Evolutionary conservation across 305 asterid genomes (phyloP), one percentile per base, ranked within the genome.

Genomic region (Petunia hybrid): DNA sequence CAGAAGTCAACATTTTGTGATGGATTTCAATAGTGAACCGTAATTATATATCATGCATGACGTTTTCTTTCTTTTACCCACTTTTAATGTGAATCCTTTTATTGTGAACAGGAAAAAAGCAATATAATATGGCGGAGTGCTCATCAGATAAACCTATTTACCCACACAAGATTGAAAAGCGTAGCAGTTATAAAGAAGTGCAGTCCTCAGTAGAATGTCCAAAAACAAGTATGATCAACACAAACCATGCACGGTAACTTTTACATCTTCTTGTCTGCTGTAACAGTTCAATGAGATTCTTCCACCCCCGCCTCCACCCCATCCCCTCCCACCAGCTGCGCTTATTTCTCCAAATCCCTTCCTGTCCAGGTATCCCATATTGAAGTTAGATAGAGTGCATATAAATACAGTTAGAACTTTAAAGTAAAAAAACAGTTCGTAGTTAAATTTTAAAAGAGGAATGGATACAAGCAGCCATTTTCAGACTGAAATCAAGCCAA

Each of bases 231-330:
- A 79, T 46, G 79, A 83, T 84, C 80, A 83, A 82, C 82, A 90
- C 97, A 67, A 85, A 95, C 99, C 99, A 76, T 89, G 97, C 85
- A 90, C 96, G 59, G 88, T 86, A 85, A 95, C 96, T 90, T 91
- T 90, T 71, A 95, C 91, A 77, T 94, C 97, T 90, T 94, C 99
- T 89, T 94, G 97, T 89, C 92, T 95, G 98, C 99, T 95, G 93
- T 94, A 88, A 90, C 99, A 95, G 83, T 91, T 90, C 82, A 95
- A 69, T 48, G 98, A 94, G 85, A 94, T 89, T 87, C 99, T 91
- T 83, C 99, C 99, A 82, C 98, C 99, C 80, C 99, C 99, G 62
- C 99, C 99, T 82, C 99, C 99, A 79, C 99, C 99, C 92, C 93
- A 89, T 88, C 99, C 99, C 80, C 83, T 88, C 82, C 99, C 99